Base-by-base conservation (phyloP, 2,329 filamentous ascomycete genomes). In the Neofusicoccum cordaticola region DNA sequence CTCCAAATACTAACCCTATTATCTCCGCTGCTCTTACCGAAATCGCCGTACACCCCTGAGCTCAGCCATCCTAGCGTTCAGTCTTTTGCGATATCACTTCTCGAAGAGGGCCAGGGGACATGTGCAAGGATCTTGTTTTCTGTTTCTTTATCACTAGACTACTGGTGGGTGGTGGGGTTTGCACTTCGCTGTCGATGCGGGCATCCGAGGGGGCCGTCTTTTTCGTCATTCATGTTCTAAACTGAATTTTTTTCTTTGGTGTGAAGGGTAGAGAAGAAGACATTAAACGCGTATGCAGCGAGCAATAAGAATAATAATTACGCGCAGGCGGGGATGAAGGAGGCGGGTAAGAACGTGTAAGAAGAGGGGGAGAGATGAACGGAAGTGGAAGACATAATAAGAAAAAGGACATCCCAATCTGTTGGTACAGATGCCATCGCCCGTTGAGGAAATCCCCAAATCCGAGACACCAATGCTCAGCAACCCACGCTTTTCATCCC, bases 151-250 rank as follows among this genome's bases (percentile, higher is more conserved):
- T 31, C 27, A 7, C 27, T 31, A 31, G 5, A 31, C 27, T 31
- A 31, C 27, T 31, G 27, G 27, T 31, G 4, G 27, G 27, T 31
- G 27, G 27, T 31, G 27, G 27, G 27, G 27, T 31, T 31, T 31
- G 27, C 7, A 31, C 27, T 31, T 31, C 27, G 27, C 27, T 31
- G 27, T 31, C 27, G 27, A 31, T 31, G 27, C 3, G 27, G 27
- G 27, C 27, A 31, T 31, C 27, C 27, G 27, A 31, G 27, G 27
- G 27, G 27, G 12, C 39, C 22, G 4, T 13, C 41, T 17, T 44
- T 45, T 57, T 57, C 53, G n/a, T 58, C 5, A 58, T 58, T 45
- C 53, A 15, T 58, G 22, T 58, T 58, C 53, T 45, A 58, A 8
- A 44, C 11, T 15, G 12, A 31, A 8, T 35, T 42, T 56, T 13